Base-by-base conservation (phyloP, 441 rosid species). In the Pelargonium australe region DNA sequence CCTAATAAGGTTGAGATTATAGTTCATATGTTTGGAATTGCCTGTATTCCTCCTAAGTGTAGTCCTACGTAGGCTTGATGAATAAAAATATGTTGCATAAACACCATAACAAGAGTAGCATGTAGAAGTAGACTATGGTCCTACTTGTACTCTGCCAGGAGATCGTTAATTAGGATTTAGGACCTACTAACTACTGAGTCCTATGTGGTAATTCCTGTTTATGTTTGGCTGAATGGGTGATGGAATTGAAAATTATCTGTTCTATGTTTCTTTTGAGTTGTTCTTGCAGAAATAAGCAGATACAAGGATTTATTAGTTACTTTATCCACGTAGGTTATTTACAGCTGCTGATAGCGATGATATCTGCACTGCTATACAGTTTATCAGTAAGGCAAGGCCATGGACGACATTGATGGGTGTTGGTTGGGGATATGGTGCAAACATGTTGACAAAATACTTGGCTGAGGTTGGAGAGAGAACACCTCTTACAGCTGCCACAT, bases 331-430 rank as follows among this genome's bases (percentile, higher is more conserved):
- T 85, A 95, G 99, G 96, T 86, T 95, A 79, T 95, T 92, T 81
- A 83, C 99, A 72, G 99, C 98, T 74, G 98, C 88, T 82, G 99
- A 92, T 72, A 90, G 99, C 75, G 96, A 92, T 84, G 99, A 95
- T 87, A 68, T 95, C 85, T 85, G 79, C 78, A 78, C 88, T 79
- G 89, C 91, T 77, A 65, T 90, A 80, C 87, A 80, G 71, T 95
- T 85, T 76, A 78, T 95, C 77, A 83, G 67, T 70, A 89, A 89
- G 83, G 84, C 85, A 53, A 89, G 98, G 84, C 97, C 97, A n/a
- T 86, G 97, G 97, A 87, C 96, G 23, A 84, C 96, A 23, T 73
- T 95, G 71, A 83, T 86, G 90, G 88, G 87, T 60, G 85, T 95
- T 79, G 99, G 98, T 40, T 82, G 92, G 84, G 97, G 95, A 72